Evolutionary conservation across 768 basidiomycete genomes (phyloP).

Genomic region (Pisolithus albus): DNA sequence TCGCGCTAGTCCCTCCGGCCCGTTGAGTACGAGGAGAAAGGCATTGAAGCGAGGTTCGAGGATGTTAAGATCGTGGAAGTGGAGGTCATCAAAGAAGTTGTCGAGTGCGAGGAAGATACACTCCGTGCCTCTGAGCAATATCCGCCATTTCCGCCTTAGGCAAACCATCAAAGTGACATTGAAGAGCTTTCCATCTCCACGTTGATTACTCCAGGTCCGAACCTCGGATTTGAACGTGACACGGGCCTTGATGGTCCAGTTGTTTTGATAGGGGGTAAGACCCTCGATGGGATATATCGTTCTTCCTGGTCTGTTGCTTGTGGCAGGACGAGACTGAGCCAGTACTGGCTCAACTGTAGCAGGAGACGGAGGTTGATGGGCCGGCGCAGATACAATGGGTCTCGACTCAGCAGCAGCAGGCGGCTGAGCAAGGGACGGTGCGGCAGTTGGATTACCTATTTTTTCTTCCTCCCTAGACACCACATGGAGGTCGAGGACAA

Average conservation of each 20-base stretch:
- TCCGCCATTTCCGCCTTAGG: too few species aligned
- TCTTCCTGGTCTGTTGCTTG: constrained; percentile 17
- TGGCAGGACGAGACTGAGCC: constrained; percentile 4
- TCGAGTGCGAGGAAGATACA: too few species aligned
- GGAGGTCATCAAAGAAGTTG: too few species aligned
- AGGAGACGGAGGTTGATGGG: constrained; percentile 17
- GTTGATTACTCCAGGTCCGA: constrained; percentile 79
- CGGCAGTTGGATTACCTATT: constrained; percentile 56
- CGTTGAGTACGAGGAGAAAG: too few species aligned
- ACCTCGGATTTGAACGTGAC: constrained; percentile 88
- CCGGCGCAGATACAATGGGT: neutral
- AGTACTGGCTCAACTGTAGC: constrained; percentile 10
- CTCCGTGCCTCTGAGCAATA: too few species aligned
- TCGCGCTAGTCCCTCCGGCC: too few species aligned
- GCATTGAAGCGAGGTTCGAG: too few species aligned
- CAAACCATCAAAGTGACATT: constrained; percentile 78
- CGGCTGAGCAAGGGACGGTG: constrained; percentile 27
- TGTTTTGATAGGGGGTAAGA: constrained; percentile 94
- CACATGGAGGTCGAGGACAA: constrained; percentile 63
- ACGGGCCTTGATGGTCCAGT: constrained; percentile 96
- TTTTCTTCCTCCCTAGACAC: constrained; percentile 53
- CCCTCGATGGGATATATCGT: constrained; percentile 81
- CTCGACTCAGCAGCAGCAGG: constrained; percentile 4
- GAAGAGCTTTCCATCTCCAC: constrained; percentile 94
- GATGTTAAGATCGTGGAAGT: too few species aligned